phyloP scores from a whole-genome alignment of 2,329 filamentous ascomycete genomes.

The Colletotrichum destructivum region DNA sequence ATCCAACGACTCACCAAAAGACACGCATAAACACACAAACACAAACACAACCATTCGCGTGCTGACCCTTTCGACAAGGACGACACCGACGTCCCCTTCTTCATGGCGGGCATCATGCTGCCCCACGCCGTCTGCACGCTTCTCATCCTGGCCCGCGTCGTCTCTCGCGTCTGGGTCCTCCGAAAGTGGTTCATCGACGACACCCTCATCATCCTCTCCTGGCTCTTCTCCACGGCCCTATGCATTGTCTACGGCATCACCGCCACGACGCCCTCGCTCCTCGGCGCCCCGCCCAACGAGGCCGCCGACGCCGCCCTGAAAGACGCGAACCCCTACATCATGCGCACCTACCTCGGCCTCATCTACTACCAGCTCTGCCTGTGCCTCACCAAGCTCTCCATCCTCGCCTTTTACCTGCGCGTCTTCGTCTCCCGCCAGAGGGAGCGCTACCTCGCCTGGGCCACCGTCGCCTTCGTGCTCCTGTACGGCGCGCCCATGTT shows the following conservation, averaged over 20 bases:
- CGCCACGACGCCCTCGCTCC: constrained; percentile 45
- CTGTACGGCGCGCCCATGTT: constrained; percentile 54
- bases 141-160: constrained; percentile 48
- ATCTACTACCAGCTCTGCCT: constrained; percentile 57
- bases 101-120: constrained; percentile 51
- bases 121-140: constrained; percentile 53
- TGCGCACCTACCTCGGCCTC: constrained; percentile 52
- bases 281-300: constrained; percentile 32
- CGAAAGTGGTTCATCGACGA: constrained; percentile 54
- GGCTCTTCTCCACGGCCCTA: constrained; percentile 51
- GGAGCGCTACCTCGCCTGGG: constrained; percentile 53
- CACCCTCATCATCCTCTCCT: constrained; percentile 51
- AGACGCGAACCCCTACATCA: constrained; percentile 46
- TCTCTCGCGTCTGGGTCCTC: constrained; percentile 49
- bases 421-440: constrained; percentile 52
- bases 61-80: neutral
- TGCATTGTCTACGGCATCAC: constrained; percentile 52
- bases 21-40: neutral
- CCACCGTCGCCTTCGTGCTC: constrained; percentile 52
- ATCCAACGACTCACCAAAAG: neutral
- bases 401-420: constrained; percentile 57
- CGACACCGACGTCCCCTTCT: constrained; percentile 45
- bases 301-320: constrained; percentile 23
- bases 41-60: neutral
- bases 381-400: constrained; percentile 56